Conservation (phyloP, 177 flowering plant genomes). For the Telopea speciosissima region DNA sequence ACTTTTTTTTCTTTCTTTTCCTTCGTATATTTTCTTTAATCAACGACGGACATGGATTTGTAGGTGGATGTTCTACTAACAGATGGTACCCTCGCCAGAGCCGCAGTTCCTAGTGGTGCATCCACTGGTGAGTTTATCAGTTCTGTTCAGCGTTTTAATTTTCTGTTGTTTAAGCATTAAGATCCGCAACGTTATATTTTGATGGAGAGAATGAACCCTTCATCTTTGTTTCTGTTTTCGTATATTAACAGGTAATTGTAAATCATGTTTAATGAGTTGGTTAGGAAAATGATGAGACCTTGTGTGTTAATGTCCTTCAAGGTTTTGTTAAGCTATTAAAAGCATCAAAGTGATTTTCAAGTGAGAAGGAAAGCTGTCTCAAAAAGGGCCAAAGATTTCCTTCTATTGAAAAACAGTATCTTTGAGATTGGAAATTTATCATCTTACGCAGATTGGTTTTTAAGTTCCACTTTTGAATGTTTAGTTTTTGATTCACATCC, state of each 20-base stretch:
- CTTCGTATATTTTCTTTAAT: too few species aligned
- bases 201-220: neutral
- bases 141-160: neutral
- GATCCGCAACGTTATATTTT: too few species aligned
- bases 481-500: too few species aligned
- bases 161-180: too few species aligned
- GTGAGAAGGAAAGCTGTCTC: too few species aligned
- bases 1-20: neutral
- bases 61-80: constrained; percentile 52
- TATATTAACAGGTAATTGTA: neutral
- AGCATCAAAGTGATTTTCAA: too few species aligned
- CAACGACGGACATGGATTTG: neutral
- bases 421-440: too few species aligned
- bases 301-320: neutral
- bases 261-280: neutral
- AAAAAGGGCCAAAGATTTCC: too few species aligned
- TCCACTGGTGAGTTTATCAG: constrained; percentile 58
- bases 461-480: too few species aligned
- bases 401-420: too few species aligned
- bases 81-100: constrained; percentile 50
- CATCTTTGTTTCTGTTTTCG: neutral
- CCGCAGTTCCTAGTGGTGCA: constrained; percentile 95
- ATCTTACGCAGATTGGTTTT: too few species aligned
- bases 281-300: neutral
- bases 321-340: too few species aligned